phyloP scores from a whole-genome alignment of 495 filamentous ascomycete genomes.

The Trichoderma virens region DNA sequence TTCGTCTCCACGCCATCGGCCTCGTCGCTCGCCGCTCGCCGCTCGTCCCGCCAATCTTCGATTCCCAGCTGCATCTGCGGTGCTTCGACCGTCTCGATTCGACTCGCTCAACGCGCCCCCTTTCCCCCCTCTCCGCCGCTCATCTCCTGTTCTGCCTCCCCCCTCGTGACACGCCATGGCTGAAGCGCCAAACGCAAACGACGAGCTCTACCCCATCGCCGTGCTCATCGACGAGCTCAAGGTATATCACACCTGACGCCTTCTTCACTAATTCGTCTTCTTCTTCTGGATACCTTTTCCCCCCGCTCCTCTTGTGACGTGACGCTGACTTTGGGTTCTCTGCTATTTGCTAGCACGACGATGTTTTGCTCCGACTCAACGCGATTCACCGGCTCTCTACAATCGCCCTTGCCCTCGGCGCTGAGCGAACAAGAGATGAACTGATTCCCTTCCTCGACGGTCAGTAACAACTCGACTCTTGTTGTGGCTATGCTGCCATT shows the following conservation, averaged over 20 bases:
- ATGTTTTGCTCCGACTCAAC: conserved; percentile 94
- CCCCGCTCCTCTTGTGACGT: not conserved
- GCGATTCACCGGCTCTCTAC: conserved; percentile 96
- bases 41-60: conserved; percentile 9
- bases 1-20: not conserved
- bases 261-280: not conserved
- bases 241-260: conserved; percentile 41
- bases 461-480: conserved; percentile 34
- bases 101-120: not conserved
- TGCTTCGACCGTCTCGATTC: conserved; percentile 7
- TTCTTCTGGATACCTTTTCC: conserved; percentile 1
- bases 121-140: conserved; percentile 12
- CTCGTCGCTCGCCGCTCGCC: conserved; percentile 9
- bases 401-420: conserved; percentile 89
- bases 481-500: not conserved
- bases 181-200: conserved; percentile 55
- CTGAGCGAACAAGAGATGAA: conserved; percentile 93
- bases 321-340: not conserved
- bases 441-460: conserved; percentile 98
- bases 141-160: conserved; percentile 14
- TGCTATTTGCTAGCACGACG: conserved; percentile 65
- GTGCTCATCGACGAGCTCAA: conserved; percentile 99
- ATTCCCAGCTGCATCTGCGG: conserved; percentile 11
- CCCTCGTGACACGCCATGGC: conserved; percentile 38
- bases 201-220: conserved; percentile 98